phyloP scores from a whole-genome alignment of 2,329 filamentous ascomycete genomes.

The Aspergillus sp. region DNA sequence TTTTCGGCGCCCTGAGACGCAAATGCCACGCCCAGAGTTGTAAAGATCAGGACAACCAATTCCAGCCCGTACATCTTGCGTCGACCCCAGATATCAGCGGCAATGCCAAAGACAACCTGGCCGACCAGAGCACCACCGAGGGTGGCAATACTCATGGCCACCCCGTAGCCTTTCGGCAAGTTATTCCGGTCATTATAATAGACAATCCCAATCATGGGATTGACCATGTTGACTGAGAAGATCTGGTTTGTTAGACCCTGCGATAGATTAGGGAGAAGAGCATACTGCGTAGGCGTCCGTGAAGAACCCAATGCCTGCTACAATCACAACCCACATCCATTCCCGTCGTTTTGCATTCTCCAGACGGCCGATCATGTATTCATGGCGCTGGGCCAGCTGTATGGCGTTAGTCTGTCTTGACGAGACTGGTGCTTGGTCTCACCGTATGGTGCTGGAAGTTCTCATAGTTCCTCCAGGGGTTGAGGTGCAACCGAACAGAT shows the following conservation, averaged over 20 bases:
- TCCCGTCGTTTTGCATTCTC: conserved; percentile 15
- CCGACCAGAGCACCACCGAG: conserved; percentile 30
- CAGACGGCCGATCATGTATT: conserved; percentile 13
- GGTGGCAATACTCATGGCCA: conserved; percentile 19
- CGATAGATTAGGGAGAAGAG: too few species aligned
- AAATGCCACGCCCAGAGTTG: conserved; percentile 42
- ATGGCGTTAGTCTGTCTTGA: not conserved
- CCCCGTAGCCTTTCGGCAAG: conserved; percentile 5
- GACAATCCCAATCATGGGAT: conserved; percentile 13
- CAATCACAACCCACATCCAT: conserved; percentile 16
- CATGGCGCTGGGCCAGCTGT: conserved; percentile 15
- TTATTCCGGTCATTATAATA: conserved; percentile 6
- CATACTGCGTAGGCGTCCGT: conserved; percentile 16
- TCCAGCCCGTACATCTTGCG: conserved; percentile 49
- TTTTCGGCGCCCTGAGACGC: conserved; percentile 37
- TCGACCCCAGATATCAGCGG: conserved; percentile 44
- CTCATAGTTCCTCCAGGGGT: conserved; percentile 17
- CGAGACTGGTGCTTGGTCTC: not conserved
- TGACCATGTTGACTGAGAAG: conserved; percentile 20
- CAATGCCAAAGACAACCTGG: conserved; percentile 30
- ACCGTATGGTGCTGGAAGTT: conserved; percentile 14
- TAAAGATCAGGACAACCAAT: conserved; percentile 44
- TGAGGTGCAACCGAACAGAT: conserved; percentile 9
- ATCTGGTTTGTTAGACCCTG: conserved; percentile 9
- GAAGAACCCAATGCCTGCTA: conserved; percentile 17